Conservation (phyloP, 2,329 filamentous ascomycete species). For the Claviceps sp. region DNA sequence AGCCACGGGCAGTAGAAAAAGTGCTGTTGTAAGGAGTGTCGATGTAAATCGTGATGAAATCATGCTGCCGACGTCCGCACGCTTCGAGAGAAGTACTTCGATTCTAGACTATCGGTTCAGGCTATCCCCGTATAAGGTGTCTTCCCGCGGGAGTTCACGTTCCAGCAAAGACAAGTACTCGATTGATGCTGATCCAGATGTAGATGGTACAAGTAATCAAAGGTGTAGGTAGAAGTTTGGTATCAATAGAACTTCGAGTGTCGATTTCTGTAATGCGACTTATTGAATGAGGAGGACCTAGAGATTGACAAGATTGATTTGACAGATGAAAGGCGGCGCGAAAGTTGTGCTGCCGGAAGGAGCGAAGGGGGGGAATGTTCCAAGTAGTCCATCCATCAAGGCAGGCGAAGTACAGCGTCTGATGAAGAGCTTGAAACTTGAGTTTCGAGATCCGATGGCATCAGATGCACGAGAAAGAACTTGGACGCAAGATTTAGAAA, state of each 20-base stretch:
- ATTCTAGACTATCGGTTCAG: neutral
- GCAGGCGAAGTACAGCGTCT: neutral
- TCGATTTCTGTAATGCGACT: neutral
- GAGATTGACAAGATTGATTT: neutral
- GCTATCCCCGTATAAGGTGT: neutral
- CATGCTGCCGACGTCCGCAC: neutral
- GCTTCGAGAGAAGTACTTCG: neutral
- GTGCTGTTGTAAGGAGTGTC: conserved; percentile 2
- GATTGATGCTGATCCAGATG: neutral
- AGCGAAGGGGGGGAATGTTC: neutral
- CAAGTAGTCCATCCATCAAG: neutral
- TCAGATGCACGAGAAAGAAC: neutral
- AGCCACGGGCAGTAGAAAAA: conserved; percentile 5
- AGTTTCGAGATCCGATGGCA: neutral
- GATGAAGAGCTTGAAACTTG: neutral
- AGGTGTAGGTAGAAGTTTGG: neutral
- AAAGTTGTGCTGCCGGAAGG: neutral
- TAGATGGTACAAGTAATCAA: neutral
- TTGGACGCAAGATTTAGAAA: neutral
- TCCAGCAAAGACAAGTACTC: neutral
- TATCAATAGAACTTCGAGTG: neutral
- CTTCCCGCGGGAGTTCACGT: neutral
- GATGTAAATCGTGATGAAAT: neutral
- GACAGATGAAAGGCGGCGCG: too few relatives aligned
- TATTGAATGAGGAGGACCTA: neutral